Conservation (phyloP, 2,329 filamentous ascomycete species). For the Botrytis squamosa region DNA sequence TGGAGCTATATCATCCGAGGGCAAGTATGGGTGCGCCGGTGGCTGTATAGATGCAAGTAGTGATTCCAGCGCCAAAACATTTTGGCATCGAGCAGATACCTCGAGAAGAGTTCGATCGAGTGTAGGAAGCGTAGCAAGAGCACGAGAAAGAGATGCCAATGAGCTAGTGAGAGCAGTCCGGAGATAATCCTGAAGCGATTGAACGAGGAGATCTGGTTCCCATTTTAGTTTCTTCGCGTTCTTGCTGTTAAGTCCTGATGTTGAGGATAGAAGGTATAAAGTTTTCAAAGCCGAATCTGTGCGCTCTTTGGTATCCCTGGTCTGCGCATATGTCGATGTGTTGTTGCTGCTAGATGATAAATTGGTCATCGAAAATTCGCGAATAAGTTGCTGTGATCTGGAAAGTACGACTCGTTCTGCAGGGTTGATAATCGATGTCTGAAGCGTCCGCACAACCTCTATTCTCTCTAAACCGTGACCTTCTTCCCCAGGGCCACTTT, state of each 20-base stretch:
- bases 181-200: conserved; percentile 77
- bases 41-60: conserved; percentile 69
- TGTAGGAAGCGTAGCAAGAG: conserved; percentile 75
- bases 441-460: conserved; percentile 67
- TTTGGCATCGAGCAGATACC: conserved; percentile 81
- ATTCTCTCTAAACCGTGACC: conserved; percentile 74
- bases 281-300: conserved; percentile 72
- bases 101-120: conserved; percentile 81
- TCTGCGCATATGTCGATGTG: conserved; percentile 58
- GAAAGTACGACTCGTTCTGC: conserved; percentile 72
- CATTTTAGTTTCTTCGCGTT: conserved; percentile 44
- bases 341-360: conserved; percentile 46
- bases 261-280: conserved; percentile 79
- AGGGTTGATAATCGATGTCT: conserved; percentile 66
- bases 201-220: conserved; percentile 68
- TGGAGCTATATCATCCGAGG: conserved; percentile 31
- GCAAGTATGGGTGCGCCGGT: conserved; percentile 66
- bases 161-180: conserved; percentile 78
- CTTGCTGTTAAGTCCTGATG: conserved; percentile 46
- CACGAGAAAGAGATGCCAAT: conserved; percentile 69
- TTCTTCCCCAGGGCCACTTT: conserved; percentile 68
- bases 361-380: conserved; percentile 76
- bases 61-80: conserved; percentile 81
- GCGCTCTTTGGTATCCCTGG: conserved; percentile 72
- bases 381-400: conserved; percentile 73